Conservation (phyloP, 2,329 filamentous ascomycete genomes). For the Sarocladiaceae sp. region DNA sequence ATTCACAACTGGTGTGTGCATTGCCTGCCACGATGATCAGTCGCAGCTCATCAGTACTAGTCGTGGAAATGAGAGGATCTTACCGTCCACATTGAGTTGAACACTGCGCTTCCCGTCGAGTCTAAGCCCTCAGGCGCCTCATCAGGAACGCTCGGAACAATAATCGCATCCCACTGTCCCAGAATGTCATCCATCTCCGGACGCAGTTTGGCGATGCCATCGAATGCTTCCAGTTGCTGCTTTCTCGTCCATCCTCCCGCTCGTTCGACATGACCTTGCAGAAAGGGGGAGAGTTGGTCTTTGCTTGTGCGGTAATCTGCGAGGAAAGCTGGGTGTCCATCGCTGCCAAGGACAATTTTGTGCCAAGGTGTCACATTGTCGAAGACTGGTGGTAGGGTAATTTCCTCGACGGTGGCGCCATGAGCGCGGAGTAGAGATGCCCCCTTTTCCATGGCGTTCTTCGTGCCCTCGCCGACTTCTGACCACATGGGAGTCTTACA, state of each 20-base stretch:
- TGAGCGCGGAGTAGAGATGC: conserved; percentile 33
- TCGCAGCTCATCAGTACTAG: not conserved
- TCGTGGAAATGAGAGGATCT: conserved; percentile 18
- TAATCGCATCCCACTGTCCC: conserved; percentile 42
- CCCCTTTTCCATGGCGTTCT: conserved; percentile 36
- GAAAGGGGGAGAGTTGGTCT: conserved; percentile 37
- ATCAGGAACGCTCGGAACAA: conserved; percentile 53
- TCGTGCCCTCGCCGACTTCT: conserved; percentile 38
- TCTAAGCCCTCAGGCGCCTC: conserved; percentile 49
- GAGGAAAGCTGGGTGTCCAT: conserved; percentile 50
- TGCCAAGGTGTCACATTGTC: conserved; percentile 48
- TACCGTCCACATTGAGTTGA: conserved; percentile 47
- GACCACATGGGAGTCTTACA: conserved; percentile 50
- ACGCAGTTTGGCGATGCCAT: conserved; percentile 43
- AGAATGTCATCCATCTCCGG: conserved; percentile 48
- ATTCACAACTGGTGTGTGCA: conserved; percentile 62
- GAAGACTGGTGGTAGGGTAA: conserved; percentile 48
- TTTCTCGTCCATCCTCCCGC: conserved; percentile 34
- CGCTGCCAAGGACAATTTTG: conserved; percentile 41
- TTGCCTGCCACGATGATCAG: conserved; percentile 24
- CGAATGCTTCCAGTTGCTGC: conserved; percentile 32
- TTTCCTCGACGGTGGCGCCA: conserved; percentile 53
- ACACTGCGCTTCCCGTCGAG: conserved; percentile 46
- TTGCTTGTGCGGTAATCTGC: conserved; percentile 47
- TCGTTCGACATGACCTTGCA: conserved; percentile 46